phyloP scores from a whole-genome alignment of 208 protist genomes.

The Trypanosoma cruzi region DNA sequence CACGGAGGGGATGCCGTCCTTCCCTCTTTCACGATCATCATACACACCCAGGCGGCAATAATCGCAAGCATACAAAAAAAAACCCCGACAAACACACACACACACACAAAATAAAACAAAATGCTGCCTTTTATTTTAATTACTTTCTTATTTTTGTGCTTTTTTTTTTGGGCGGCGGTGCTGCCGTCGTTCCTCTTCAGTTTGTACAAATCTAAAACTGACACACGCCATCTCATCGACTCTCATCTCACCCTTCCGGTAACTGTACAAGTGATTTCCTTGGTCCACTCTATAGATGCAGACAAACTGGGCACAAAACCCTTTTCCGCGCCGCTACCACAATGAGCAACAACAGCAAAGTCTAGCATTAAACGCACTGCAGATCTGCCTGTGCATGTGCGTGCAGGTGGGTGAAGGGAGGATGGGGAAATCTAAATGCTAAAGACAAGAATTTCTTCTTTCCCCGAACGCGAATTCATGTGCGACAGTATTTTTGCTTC shows the following conservation, averaged over 20 bases:
- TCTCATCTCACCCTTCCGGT: background rate
- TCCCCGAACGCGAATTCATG: background rate
- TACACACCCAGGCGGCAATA: background rate
- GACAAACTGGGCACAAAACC: background rate
- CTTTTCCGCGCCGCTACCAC: background rate
- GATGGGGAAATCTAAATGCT: constrained; percentile 6
- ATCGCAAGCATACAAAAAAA: background rate
- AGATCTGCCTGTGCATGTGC: background rate
- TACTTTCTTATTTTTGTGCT: too few species aligned
- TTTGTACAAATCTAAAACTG: constrained; percentile 6
- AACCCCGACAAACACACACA: background rate
- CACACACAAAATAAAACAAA: constrained; percentile 18
- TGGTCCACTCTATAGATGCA: background rate
- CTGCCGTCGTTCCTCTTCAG: background rate
- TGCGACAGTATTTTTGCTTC: background rate
- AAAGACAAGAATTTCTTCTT: constrained; percentile 10
- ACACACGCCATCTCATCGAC: background rate
- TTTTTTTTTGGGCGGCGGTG: background rate
- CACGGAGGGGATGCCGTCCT: too few species aligned
- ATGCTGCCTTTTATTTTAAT: background rate
- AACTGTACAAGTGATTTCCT: constrained; percentile 1
- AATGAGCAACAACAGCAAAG: background rate
- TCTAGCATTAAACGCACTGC: background rate
- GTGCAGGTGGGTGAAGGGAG: background rate
- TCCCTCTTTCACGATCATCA: background rate